Evolutionary conservation across 345 rosid species (phyloP), one percentile per base, ranked within the genome.

Genomic region (Euphorbia peplus): DNA sequence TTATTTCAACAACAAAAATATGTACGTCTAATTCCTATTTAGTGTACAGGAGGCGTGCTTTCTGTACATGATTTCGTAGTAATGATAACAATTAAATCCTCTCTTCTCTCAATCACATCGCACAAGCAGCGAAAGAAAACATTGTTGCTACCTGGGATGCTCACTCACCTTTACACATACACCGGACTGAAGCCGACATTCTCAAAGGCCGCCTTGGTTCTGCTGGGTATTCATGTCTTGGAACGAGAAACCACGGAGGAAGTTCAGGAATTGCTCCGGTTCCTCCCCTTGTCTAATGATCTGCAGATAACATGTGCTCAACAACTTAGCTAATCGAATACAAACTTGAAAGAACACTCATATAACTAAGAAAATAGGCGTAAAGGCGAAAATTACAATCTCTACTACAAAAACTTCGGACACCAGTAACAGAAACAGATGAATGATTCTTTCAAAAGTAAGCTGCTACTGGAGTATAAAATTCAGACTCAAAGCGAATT

Each of bases 111-210:
- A 47, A 70, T 64, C 3, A 61, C 84, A 81, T 81, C 84, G 39
- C 82, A 58, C 84, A 63, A 74, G 86, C 86, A 76, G 71, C 65
- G 8, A 61, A 44, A 24, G 15, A 11, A 54, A 24, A 66, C 44
- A 59, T 71, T 74, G 25, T 28, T 66, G 68, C 80, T 69, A 80
- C 87, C 71, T 67, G 81, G 83, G 86, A 87, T 78, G 83, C 79
- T 60, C 25, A 65, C 46, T 70, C 70, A 52, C 67, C 67, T 65
- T 11, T 50, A 3, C 19, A 61, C 60, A 42, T 32, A 68, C 52
- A 19, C 60, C 4, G 18, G 60, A 64, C n/a, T n/a, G 58, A 13
- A 12, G 41, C 16, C 26, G 64, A 55, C 59, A 22, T 72, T 26
- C 42, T 39, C 60, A n/a, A 21, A 35, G 29, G n/a, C 35, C 62